Percentiles rank a stretch among this genome's conserved stretches.
These are phyloP conservation scores for Yamadazyma sp. DNA, from an alignment of 1,139 yeast species.

Conservation along the genomic window DNA sequence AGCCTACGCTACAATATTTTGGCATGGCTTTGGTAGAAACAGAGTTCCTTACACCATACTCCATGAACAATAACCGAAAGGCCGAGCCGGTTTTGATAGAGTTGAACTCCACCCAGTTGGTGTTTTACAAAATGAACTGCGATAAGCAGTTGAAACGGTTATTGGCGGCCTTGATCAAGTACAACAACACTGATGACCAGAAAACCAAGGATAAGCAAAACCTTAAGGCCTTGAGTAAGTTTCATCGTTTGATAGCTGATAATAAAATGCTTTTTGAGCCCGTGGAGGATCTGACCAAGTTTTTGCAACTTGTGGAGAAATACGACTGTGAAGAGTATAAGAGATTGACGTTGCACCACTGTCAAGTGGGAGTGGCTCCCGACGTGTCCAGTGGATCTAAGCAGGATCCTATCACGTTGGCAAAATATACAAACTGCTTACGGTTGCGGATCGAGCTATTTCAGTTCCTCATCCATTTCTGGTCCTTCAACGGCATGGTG, in stretches of 20 bases:
- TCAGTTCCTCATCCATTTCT: conserved; percentile 42
- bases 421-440: conserved; percentile 36
- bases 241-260: conserved; percentile 23
- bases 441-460: conserved; percentile 42
- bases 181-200: conserved; percentile 10
- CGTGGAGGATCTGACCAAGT: conserved; percentile 9
- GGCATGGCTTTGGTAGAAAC: conserved; percentile 37
- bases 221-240: conserved; percentile 18
- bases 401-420: conserved; percentile 15
- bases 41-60: conserved; percentile 42
- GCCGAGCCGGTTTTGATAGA: conserved; percentile 57
- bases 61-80: conserved; percentile 23
- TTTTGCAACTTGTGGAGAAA: conserved; percentile 8
- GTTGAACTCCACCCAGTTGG: conserved; percentile 57
- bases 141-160: conserved; percentile 25
- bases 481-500: conserved; percentile 43
- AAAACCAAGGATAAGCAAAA: conserved; percentile 10
- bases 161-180: conserved; percentile 29
- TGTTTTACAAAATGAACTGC: conserved; percentile 35
- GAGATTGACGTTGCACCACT: conserved; percentile 32
- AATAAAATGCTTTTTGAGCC: conserved; percentile 43
- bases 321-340: conserved; percentile 27
- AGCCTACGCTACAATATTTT: conserved; percentile 31
- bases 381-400: conserved; percentile 15
- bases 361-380: conserved; percentile 42